Conservation (phyloP, 2,329 filamentous ascomycete genomes). For the Neoascochyta sp. region DNA sequence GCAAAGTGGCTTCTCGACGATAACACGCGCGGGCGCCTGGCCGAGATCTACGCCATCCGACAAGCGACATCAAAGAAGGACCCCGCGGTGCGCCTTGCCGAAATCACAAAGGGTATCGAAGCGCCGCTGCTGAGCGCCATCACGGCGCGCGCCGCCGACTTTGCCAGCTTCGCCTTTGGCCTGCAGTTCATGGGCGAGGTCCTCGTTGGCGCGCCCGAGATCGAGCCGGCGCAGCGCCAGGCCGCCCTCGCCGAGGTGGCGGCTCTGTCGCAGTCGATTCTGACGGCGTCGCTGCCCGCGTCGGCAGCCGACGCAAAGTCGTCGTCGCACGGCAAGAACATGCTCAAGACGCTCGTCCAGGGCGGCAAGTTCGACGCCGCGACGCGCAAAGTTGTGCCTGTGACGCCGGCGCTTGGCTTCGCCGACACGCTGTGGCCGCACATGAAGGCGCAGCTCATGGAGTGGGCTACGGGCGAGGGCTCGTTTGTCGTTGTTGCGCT, state of each 20-base stretch:
- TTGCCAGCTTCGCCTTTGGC: constrained; percentile 74
- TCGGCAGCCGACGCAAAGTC: constrained; percentile 36
- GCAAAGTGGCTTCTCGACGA: constrained; percentile 59
- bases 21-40: constrained; percentile 65
- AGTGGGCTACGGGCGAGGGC: constrained; percentile 83
- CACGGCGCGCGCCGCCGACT: constrained; percentile 60
- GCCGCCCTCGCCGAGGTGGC: constrained; percentile 67
- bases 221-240: constrained; percentile 55
- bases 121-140: constrained; percentile 73
- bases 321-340: constrained; percentile 67
- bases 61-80: constrained; percentile 91
- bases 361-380: constrained; percentile 81
- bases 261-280: constrained; percentile 35
- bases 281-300: constrained; percentile 34
- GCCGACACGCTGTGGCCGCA: constrained; percentile 75
- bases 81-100: constrained; percentile 66
- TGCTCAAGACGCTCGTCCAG: constrained; percentile 87
- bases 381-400: constrained; percentile 64
- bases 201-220: constrained; percentile 69
- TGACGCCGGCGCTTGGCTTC: constrained; percentile 76
- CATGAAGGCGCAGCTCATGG: constrained; percentile 69
- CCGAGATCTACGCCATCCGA: constrained; percentile 75
- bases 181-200: constrained; percentile 83
- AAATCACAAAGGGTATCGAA: constrained; percentile 71
- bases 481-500: constrained; percentile 83